Percentiles rank a stretch among this genome's conserved stretches.
These are phyloP conservation scores for Chloromonas sp. DNA, from an alignment of 163 green algal genomes.

Conservation along the genomic window DNA sequence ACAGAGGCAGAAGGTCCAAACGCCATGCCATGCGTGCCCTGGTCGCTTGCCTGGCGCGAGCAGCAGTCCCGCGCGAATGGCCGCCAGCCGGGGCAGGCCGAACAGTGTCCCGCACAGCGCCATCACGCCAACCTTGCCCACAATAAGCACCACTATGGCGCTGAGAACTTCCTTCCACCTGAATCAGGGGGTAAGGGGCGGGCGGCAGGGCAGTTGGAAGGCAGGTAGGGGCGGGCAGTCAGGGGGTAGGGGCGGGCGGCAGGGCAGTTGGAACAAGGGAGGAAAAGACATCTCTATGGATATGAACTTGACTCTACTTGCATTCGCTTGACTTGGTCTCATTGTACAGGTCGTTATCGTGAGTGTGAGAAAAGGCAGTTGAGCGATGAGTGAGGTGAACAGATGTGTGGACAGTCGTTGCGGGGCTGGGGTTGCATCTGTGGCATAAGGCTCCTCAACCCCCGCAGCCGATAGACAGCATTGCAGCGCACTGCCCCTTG, in stretches of 20 bases:
- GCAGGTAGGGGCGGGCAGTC: not conserved
- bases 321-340: too few relatives aligned
- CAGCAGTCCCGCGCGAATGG: slow-evolving; percentile 50
- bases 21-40: too few relatives aligned
- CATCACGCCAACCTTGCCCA: slow-evolving; percentile 87
- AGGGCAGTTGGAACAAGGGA: not conserved
- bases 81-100: slow-evolving; percentile 59
- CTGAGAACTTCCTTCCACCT: slow-evolving; percentile 75
- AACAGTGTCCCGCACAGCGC: slow-evolving; percentile 59
- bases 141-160: slow-evolving; percentile 76
- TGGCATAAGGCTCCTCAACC: too few relatives aligned
- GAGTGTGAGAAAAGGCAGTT: too few relatives aligned
- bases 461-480: too few relatives aligned
- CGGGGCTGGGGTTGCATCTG: too few relatives aligned
- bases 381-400: too few relatives aligned
- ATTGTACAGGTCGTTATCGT: too few relatives aligned
- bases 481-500: too few relatives aligned
- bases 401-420: too few relatives aligned
- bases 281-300: not conserved
- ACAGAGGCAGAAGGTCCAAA: too few relatives aligned
- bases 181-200: not conserved
- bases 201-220: not conserved
- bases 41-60: slow-evolving; percentile 40
- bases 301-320: too few relatives aligned
- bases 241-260: not conserved